Percentiles rank a stretch among this genome's conserved stretches.
phyloP scores from a whole-genome alignment of 805 yeast genomes.

The Wickerhamomyces sydowiorum region DNA sequence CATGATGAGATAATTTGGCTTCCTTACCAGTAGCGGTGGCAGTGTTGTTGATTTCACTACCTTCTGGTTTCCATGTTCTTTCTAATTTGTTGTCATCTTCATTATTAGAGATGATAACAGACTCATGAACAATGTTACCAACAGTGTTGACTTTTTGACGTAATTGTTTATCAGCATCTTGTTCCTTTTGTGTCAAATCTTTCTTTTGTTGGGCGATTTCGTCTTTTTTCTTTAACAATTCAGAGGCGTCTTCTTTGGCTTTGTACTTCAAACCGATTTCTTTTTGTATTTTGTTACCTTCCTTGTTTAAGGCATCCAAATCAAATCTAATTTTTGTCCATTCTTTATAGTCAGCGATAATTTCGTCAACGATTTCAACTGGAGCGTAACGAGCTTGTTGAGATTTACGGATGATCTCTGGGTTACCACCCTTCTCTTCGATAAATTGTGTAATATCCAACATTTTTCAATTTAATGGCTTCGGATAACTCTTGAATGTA shows the following conservation, averaged over 20 bases:
- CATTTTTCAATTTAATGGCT: no score
- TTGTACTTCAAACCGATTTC: conserved; percentile 89
- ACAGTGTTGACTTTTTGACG: conserved; percentile 80
- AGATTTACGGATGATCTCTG: conserved; percentile 79
- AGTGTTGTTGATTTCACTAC: conserved; percentile 49
- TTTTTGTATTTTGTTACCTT: conserved; percentile 84
- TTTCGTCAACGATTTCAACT: conserved; percentile 94
- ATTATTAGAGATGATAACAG: conserved; percentile 80
- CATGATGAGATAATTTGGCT: conserved; percentile 89
- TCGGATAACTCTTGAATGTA: no score
- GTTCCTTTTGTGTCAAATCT: conserved; percentile 59
- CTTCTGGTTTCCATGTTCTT: conserved; percentile 83
- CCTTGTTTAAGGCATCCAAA: conserved; percentile 85
- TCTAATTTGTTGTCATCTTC: conserved; percentile 90
- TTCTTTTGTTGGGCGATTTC: conserved; percentile 65
- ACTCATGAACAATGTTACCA: conserved; percentile 91
- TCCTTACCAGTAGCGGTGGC: conserved; percentile 76
- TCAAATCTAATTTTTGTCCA: conserved; percentile 92
- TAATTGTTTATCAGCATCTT: conserved; percentile 70
- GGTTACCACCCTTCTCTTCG: conserved; percentile 96
- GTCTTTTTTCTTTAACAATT: conserved; percentile 77
- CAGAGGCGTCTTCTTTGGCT: conserved; percentile 91
- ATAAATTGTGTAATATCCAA: conserved; percentile 89
- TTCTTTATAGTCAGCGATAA: conserved; percentile 81
- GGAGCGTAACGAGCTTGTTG: conserved; percentile 93